Percentiles rank a stretch among this genome's conserved stretches.
These are phyloP conservation scores for Pyrus hybrid DNA, from an alignment of 331 rosid species.

Conservation along the genomic window DNA sequence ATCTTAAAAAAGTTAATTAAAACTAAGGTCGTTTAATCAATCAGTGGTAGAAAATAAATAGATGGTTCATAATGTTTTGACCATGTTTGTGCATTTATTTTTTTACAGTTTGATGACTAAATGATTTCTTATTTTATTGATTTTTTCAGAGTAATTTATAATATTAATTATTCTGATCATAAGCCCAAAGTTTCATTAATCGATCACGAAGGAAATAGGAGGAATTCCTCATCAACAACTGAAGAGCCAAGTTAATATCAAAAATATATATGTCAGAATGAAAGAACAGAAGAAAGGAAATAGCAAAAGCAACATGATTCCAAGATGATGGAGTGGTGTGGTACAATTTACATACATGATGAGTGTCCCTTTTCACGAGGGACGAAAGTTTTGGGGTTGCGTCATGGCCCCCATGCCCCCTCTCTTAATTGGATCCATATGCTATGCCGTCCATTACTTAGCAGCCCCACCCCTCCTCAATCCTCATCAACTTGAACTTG, in stretches of 20 bases:
- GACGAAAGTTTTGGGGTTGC: conserved; percentile 44
- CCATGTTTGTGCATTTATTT: fast-evolving
- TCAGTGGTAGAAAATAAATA: too few relatives aligned
- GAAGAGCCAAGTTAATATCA: not conserved
- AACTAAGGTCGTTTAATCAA: too few relatives aligned
- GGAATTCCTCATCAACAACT: too few relatives aligned
- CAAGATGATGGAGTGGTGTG: conserved; percentile 33
- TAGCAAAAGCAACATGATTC: conserved; percentile 54
- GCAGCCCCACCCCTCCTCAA: conserved; percentile 44
- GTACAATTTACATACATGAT: conserved; percentile 24
- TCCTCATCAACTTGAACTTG: conserved; percentile 32
- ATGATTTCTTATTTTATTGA: too few relatives aligned
- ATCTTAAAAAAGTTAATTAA: too few relatives aligned
- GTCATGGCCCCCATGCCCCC: conserved; percentile 47
- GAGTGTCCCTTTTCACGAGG: conserved; percentile 66
- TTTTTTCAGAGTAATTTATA: too few relatives aligned
- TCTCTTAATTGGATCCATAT: conserved; percentile 48
- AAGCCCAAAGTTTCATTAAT: too few relatives aligned
- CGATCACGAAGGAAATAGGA: too few relatives aligned
- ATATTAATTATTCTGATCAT: too few relatives aligned
- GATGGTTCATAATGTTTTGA: too few relatives aligned
- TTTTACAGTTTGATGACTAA: too few relatives aligned
- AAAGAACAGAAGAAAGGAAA: conserved; percentile 28
- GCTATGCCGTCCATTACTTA: conserved; percentile 38
- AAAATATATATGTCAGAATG: conserved; percentile 18